These are phyloP conservation scores for Eucalyptus urophylla DNA, from an alignment of 345 rosid genomes.

Conservation along the genomic window DNA sequence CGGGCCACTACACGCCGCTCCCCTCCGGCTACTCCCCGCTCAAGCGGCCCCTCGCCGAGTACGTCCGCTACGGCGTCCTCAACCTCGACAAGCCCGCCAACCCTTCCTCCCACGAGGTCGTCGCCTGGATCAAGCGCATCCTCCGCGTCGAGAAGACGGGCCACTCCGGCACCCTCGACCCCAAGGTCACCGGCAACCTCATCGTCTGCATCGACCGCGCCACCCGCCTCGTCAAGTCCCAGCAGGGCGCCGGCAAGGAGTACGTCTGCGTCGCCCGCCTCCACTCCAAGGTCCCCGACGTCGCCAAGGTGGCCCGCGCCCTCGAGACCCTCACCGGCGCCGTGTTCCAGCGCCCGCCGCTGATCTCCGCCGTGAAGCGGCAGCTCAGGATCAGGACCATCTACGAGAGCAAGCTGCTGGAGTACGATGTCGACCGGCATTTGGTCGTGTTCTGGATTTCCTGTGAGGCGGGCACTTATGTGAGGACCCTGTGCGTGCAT, in stretches of 20 bases:
- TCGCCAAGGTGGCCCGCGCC: constrained; percentile 79
- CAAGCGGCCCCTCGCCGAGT: constrained; percentile 74
- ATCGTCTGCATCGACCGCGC: constrained; percentile 94
- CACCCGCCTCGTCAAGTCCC: constrained; percentile 89
- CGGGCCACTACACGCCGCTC: constrained; percentile 97
- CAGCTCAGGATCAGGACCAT: constrained; percentile 93
- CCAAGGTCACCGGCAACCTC: constrained; percentile 88
- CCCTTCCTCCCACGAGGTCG: constrained; percentile 96
- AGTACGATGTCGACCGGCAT: constrained; percentile 70
- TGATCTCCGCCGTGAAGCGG: constrained; percentile 92
- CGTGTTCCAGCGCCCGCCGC: constrained; percentile 83
- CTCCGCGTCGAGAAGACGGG: constrained; percentile 90
- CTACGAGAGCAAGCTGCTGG: constrained; percentile 80
- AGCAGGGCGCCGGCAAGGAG: constrained; percentile 97
- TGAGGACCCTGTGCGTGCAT: constrained; percentile 93
- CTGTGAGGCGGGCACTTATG: constrained; percentile 94
- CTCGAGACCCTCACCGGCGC: constrained; percentile 87
- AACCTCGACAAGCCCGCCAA: constrained; percentile 95
- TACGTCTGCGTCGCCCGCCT: constrained; percentile 90
- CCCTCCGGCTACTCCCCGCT: constrained; percentile 79
- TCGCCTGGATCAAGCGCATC: constrained; percentile 95
- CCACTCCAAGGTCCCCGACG: constrained; percentile 80
- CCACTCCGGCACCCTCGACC: constrained; percentile 93
- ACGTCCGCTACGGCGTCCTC: constrained; percentile 73
- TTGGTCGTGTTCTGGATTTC: constrained; percentile 95